Percentiles rank a stretch among this genome's conserved stretches.
phyloP scores from a whole-genome alignment of 352 stramenopile genomes.

The Globisporangium emineosum region DNA sequence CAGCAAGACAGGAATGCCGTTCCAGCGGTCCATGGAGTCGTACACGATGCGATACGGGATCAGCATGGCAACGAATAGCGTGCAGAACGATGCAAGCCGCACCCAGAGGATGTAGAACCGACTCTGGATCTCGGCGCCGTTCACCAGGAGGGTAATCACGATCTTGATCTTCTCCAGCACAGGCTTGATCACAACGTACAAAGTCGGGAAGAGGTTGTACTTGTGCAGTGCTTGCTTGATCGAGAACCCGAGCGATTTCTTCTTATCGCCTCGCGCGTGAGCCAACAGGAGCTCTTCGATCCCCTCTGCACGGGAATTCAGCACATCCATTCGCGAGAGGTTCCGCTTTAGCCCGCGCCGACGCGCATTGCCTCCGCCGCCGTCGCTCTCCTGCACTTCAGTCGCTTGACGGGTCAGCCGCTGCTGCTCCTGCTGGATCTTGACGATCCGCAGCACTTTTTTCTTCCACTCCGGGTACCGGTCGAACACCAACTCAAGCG shows the following conservation, averaged over 20 bases:
- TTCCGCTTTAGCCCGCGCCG: conserved; percentile 24
- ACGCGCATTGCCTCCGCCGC: background rate
- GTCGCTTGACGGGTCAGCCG: conserved; percentile 37
- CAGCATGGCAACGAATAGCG: conserved; percentile 47
- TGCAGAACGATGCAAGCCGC: conserved; percentile 36
- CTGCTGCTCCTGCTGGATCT: conserved; percentile 65
- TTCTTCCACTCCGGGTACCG: conserved; percentile 59
- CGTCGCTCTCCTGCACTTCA: conserved; percentile 32
- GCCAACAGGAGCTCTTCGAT: conserved; percentile 52
- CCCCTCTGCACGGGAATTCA: conserved; percentile 45
- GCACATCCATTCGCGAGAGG: conserved; percentile 37
- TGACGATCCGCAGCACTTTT: conserved; percentile 60
- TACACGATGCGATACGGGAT: conserved; percentile 55
- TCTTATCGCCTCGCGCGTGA: conserved; percentile 21
- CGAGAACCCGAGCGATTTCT: conserved; percentile 15
- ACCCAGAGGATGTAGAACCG: conserved; percentile 56
- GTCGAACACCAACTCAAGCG: conserved; percentile 57
- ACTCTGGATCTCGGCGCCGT: conserved; percentile 56
- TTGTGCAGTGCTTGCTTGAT: conserved; percentile 10
- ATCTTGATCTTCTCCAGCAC: background rate
- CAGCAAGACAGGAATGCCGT: conserved; percentile 29
- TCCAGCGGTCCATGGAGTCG: conserved; percentile 46
- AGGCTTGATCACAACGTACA: conserved; percentile 8
- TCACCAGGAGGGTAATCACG: conserved; percentile 17
- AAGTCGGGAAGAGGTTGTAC: background rate